A percentile compares a stretch with the other conserved stretches of the same genome.
Evolutionary conservation across 1,284 basidiomycete genomes (phyloP).

Genomic region (Tylopilus orsonianus): DNA sequence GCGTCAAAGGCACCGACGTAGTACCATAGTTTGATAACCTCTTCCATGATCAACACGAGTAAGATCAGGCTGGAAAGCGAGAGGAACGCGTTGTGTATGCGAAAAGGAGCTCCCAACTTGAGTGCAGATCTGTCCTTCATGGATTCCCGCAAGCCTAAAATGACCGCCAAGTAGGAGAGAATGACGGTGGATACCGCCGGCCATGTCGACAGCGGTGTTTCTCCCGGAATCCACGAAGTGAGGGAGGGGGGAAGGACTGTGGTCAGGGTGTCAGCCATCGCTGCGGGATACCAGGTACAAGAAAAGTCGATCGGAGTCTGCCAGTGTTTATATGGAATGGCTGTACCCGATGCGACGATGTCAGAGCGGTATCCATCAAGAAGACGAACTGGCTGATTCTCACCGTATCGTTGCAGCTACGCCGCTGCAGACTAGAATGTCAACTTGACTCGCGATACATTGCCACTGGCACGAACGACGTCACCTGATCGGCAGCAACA

Average conservation of each 20-base stretch:
- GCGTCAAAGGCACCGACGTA: slow-evolving; percentile 71
- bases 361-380: too few species aligned
- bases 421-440: too few species aligned
- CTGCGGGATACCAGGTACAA: not conserved
- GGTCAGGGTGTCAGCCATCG: slow-evolving; percentile 7
- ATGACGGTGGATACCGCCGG: slow-evolving; percentile 71
- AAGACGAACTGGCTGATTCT: too few species aligned
- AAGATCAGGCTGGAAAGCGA: slow-evolving; percentile 81
- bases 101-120: slow-evolving; percentile 84
- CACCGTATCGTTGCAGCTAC: too few species aligned
- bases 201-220: slow-evolving; percentile 80
- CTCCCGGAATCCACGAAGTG: slow-evolving; percentile 66
- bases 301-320: not conserved
- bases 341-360: not conserved
- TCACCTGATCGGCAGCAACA: too few species aligned
- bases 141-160: slow-evolving; percentile 82
- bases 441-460: too few species aligned
- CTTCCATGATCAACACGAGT: slow-evolving; percentile 83
- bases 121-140: slow-evolving; percentile 79
- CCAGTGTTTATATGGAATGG: not conserved
- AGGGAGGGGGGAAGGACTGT: slow-evolving; percentile 39
- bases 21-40: slow-evolving; percentile 74
- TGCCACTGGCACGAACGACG: too few species aligned
- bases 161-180: slow-evolving; percentile 78
- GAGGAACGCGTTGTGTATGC: slow-evolving; percentile 87